phyloP scores from a whole-genome alignment of 2,329 filamentous ascomycete genomes.

The Ascochyta clinopodiicola region DNA sequence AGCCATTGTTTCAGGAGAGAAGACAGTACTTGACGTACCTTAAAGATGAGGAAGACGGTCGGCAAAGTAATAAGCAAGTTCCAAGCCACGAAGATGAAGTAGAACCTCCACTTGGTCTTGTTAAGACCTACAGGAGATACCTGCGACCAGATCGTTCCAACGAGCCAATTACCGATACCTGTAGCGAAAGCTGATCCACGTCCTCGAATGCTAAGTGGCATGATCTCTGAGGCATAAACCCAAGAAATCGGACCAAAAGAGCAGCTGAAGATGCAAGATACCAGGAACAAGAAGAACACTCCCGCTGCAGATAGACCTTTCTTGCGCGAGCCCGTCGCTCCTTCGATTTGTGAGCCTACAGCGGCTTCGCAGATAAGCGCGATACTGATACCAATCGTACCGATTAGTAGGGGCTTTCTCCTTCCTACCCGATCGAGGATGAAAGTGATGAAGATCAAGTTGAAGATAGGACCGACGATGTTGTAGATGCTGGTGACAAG shows the following conservation, averaged over 20 bases:
- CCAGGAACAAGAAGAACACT: constrained; percentile 70
- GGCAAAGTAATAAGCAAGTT: constrained; percentile 54
- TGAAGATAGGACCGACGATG: constrained; percentile 62
- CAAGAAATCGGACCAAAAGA: constrained; percentile 55
- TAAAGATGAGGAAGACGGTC: constrained; percentile 60
- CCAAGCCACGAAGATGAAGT: constrained; percentile 64
- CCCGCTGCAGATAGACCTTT: constrained; percentile 63
- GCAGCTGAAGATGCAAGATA: constrained; percentile 46
- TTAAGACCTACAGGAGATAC: constrained; percentile 61
- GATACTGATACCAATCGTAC: constrained; percentile 61
- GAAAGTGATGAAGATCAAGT: constrained; percentile 67
- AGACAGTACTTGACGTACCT: constrained; percentile 24
- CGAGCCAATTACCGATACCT: constrained; percentile 65
- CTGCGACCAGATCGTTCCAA: constrained; percentile 66
- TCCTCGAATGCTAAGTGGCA: constrained; percentile 69
- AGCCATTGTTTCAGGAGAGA: background rate
- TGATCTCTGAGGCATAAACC: constrained; percentile 71
- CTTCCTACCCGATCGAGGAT: constrained; percentile 61
- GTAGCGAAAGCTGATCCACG: constrained; percentile 65
- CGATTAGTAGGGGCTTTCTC: constrained; percentile 61
- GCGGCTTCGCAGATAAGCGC: constrained; percentile 66
- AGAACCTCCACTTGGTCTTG: constrained; percentile 61
- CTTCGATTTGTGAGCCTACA: constrained; percentile 52
- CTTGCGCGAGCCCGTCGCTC: constrained; percentile 38
- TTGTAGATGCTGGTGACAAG: constrained; percentile 68